Evolutionary conservation across 345 rosid species (phyloP), one percentile per base, ranked within the genome.

Genomic region (Acer yangbiense): DNA sequence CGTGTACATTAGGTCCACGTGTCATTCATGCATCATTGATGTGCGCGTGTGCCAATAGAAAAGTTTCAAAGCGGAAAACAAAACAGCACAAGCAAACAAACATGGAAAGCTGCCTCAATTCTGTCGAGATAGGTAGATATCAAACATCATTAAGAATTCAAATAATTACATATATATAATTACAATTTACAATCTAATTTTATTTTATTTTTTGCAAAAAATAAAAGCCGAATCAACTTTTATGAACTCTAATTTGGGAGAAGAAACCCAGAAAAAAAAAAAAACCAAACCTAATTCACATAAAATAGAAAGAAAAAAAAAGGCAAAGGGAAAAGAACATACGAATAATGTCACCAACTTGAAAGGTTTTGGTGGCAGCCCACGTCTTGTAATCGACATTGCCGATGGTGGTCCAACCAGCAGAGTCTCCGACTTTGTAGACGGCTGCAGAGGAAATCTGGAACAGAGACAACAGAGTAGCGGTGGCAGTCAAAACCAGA

Each of bases 381-480:
- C 99, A 95, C 54, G 76, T 85, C 87, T 95, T 92, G 89, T 93
- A 95, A 72, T 95, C 88, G 18, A 93, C 67, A 75, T 89, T 92
- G 41, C 96, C 99, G 70, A 90, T 90, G 84, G 93, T 88, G 71
- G 98, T 95, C 99, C 98, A 95, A 50, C 99, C 99, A 50, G 90
- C 94, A 35, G 94, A 75, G 80, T 90, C 96, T 12, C 99, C 97
- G 21, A 95, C 98, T 86, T 90, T 95, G 87, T 93, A 83, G 61
- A 87, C 84, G 0, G 87, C 89, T 55, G 89, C 94, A 68, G 82
- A 58, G 72, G 84, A 81, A 73, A 77, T 79, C 76, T 77, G 75
- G 75, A 74, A 57, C 77, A 68, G 25, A 65, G 75, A 69, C 72
- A 75, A 43, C 46, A 35, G 32, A 68, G 68, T 20, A 68, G 71